These are phyloP conservation scores for Pseudevernia furfuracea DNA, from an alignment of 495 filamentous ascomycete species.

Conservation along the genomic window DNA sequence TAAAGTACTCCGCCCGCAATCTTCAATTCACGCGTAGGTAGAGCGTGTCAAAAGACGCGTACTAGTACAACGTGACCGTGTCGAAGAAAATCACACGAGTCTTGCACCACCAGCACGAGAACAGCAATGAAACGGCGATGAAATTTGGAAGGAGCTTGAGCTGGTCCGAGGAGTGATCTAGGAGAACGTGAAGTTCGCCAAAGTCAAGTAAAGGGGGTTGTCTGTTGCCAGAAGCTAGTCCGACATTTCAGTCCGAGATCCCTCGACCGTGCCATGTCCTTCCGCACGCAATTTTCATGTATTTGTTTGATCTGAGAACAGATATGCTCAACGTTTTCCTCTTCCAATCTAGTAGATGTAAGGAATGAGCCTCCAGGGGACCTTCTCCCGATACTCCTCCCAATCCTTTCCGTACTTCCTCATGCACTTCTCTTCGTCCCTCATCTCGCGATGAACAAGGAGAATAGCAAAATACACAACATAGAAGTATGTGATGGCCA, in stretches of 20 bases:
- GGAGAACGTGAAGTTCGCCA: neutral
- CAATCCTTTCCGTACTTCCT: conserved; percentile 92
- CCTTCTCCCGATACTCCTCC: conserved; percentile 78
- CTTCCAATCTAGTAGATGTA: neutral
- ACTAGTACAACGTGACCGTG: neutral
- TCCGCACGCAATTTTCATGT: neutral
- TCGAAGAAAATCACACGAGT: neutral
- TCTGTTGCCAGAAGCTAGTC: neutral
- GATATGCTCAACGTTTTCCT: neutral
- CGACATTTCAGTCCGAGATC: neutral
- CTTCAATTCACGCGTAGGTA: neutral
- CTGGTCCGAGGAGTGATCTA: neutral
- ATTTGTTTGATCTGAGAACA: neutral
- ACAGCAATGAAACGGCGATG: neutral
- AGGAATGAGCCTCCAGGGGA: conserved; percentile 69
- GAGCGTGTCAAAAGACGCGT: neutral
- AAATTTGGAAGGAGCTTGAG: neutral
- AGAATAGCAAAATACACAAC: conserved; percentile 86
- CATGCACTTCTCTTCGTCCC: conserved; percentile 89
- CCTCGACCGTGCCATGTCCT: neutral
- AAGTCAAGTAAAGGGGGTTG: no score
- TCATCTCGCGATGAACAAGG: conserved; percentile 79
- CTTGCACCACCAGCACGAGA: neutral
- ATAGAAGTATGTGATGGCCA: conserved; percentile 91
- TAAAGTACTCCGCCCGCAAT: neutral